Evolutionary conservation across 2,329 filamentous ascomycete species (phyloP).

Genomic region (Tolypocladium pustulatum): DNA sequence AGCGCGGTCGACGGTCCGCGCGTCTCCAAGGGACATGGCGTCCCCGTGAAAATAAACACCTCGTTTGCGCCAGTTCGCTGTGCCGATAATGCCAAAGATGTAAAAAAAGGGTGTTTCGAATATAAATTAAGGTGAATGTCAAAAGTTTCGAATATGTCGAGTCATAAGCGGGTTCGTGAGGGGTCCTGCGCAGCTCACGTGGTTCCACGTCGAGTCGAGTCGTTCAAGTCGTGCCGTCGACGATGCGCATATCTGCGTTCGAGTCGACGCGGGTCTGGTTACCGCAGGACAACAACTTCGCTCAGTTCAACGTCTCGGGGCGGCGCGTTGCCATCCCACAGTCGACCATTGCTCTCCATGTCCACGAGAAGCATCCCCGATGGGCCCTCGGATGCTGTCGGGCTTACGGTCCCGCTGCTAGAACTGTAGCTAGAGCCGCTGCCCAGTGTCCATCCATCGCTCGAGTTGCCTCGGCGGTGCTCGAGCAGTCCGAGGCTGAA

Average conservation of each 20-base stretch:
- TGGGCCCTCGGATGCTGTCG: conserved; percentile 34
- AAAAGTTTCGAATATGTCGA: conserved; percentile 3
- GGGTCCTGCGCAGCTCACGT: not conserved
- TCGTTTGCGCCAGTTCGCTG: conserved; percentile 27
- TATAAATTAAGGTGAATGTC: conserved; percentile 15
- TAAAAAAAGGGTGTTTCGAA: conserved; percentile 18
- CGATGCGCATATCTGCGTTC: not conserved
- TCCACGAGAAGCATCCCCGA: conserved; percentile 24
- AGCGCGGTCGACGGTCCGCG: not conserved
- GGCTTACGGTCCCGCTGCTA: conserved; percentile 38
- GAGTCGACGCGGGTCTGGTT: conserved; percentile 5
- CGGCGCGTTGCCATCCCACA: conserved; percentile 26
- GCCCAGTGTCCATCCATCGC: conserved; percentile 83
- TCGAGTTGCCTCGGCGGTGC: conserved; percentile 39
- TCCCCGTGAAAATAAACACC: conserved; percentile 14
- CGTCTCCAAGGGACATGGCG: not conserved
- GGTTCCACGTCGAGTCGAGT: not conserved
- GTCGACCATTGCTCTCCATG: conserved; percentile 23
- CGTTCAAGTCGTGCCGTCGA: not conserved
- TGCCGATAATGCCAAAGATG: conserved; percentile 30
- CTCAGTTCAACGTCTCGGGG: conserved; percentile 32
- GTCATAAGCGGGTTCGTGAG: conserved; percentile 18
- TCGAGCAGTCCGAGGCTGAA: conserved; percentile 37
- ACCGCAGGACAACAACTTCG: conserved; percentile 33
- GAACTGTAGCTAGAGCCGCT: conserved; percentile 60